Percentiles rank a stretch among this genome's conserved stretches.
Evolutionary conservation across 768 basidiomycete species (phyloP).

Genomic region (Grammothele lineata): DNA sequence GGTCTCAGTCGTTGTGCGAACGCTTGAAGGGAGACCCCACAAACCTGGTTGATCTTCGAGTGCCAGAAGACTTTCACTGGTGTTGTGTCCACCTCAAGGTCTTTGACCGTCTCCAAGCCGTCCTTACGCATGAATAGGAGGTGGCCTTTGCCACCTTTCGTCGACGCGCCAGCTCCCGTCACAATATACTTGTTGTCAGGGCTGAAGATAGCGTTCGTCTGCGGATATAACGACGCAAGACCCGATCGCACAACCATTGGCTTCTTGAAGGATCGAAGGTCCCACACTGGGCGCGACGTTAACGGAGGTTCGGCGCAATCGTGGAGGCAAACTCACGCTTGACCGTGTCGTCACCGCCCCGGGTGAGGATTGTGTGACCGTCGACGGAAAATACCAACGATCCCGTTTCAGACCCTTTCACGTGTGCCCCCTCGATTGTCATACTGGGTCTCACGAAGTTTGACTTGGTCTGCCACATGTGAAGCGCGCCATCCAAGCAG

Average conservation of each 20-base stretch:
- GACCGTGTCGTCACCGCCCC: slow-evolving; percentile 93
- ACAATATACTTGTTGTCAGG: slow-evolving; percentile 89
- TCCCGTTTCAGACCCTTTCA: slow-evolving; percentile 81
- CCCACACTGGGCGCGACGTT: slow-evolving; percentile 69
- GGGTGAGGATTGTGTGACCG: slow-evolving; percentile 75
- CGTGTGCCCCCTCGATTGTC: slow-evolving; percentile 83
- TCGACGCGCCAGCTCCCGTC: slow-evolving; percentile 70
- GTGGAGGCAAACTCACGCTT: slow-evolving; percentile 64
- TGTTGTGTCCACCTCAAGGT: slow-evolving; percentile 64
- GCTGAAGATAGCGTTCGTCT: slow-evolving; percentile 92
- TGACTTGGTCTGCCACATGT: slow-evolving; percentile 88
- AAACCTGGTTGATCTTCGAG: slow-evolving; percentile 93
- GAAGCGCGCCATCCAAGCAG: slow-evolving; percentile 87
- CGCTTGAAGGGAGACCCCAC: too few species aligned
- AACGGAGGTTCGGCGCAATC: neutral
- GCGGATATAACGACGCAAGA: slow-evolving; percentile 78
- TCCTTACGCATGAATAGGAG: slow-evolving; percentile 73
- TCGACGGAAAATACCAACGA: slow-evolving; percentile 88
- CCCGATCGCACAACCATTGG: slow-evolving; percentile 67
- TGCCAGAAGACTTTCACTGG: slow-evolving; percentile 95
- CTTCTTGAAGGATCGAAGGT: slow-evolving; percentile 85
- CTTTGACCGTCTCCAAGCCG: slow-evolving; percentile 63
- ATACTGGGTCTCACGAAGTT: slow-evolving; percentile 92
- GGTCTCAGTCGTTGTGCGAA: too few species aligned
- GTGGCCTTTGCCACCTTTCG: slow-evolving; percentile 65